These are phyloP conservation scores for Lodderomyces orthopsilosis DNA, from an alignment of 1,139 yeast species.

Conservation along the genomic window DNA sequence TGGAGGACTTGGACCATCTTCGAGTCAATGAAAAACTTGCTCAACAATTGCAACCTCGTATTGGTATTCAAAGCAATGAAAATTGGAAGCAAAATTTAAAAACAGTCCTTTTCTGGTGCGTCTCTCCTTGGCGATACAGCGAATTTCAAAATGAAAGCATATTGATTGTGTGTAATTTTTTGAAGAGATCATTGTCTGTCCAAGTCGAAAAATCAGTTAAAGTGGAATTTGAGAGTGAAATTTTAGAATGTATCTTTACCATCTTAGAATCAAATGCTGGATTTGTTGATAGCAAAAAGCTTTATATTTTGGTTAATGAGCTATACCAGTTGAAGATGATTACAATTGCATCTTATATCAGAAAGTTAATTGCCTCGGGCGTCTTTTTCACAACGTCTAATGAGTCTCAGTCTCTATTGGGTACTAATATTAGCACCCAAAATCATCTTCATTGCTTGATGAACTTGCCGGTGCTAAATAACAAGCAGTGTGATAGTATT, in stretches of 20 bases:
- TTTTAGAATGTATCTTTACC: slow-evolving; percentile 49
- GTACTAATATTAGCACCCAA: slow-evolving; percentile 14
- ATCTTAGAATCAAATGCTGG: slow-evolving; percentile 28
- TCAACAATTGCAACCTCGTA: slow-evolving; percentile 26
- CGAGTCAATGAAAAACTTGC: slow-evolving; percentile 33
- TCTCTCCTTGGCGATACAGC: slow-evolving; percentile 37
- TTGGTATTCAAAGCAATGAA: slow-evolving; percentile 5
- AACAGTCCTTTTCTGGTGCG: slow-evolving; percentile 48
- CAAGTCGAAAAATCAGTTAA: slow-evolving; percentile 24
- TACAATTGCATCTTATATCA: slow-evolving; percentile 63
- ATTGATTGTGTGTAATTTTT: slow-evolving; percentile 37
- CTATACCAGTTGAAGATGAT: slow-evolving; percentile 51
- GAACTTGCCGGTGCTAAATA: slow-evolving; percentile 53
- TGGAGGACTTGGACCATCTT: slow-evolving; percentile 33
- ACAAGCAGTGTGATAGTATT: slow-evolving; percentile 51
- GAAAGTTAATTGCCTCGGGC: slow-evolving; percentile 83
- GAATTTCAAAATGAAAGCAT: slow-evolving; percentile 31
- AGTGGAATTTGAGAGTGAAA: slow-evolving; percentile 47
- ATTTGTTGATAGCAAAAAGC: slow-evolving; percentile 24
- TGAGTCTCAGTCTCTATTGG: slow-evolving; percentile 6
- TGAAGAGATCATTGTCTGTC: slow-evolving; percentile 29
- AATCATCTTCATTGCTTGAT: slow-evolving; percentile 51
- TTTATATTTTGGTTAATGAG: slow-evolving; percentile 56
- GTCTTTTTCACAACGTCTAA: slow-evolving; percentile 53
- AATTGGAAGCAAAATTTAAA: slow-evolving; percentile 42